Base-by-base conservation (phyloP, 306 rosid species). In the Echinosophora koreensis region DNA sequence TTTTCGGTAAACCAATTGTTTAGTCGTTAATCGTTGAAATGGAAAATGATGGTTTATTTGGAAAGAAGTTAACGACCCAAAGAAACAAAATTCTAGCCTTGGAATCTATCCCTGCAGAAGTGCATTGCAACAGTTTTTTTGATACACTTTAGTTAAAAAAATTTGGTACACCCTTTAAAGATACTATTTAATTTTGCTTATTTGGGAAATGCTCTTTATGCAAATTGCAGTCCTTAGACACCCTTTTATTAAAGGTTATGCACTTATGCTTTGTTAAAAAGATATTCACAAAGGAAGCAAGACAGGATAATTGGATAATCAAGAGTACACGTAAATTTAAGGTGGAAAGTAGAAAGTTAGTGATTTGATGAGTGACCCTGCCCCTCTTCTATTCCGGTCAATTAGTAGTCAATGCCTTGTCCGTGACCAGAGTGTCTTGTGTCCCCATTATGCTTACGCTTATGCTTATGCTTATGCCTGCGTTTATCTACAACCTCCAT, bases 301-400 rank as follows among this genome's bases (percentile, higher is more conserved):
- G 72, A 73, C 50, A 81, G 66, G 68, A 69, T 69, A 55, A 77
- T 54, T 34, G 64, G 66, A 70, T 8, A 72, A 46, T 14, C 4
- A 79, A 76, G 52, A 14, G n/a, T 73, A 82, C 95, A 85, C 92
- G 93, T 87, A 79, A 71, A 71, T 3, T 58, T 68, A 73, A 74
- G 89, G 86, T 93, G 97, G 87, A 89, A 91, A 89, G 94, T 78
- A 96, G 87, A 89, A 91, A 89, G 94, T 78, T 63, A 16, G 30
- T 56, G 11, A 66, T 59, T 71, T 76, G 82, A 73, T 41, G 46
- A 41, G 32, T 65, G 65, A 73, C 70, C 50, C 68, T 78, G 72
- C 39, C 77, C 76, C 81, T 70, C 79, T 78, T 85, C 70, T 32
- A 49, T 69, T 66, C 42, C 50, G 67, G 73, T 73, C 72, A 79